These are phyloP conservation scores for Perkinsus marinus DNA, from an alignment of 169 alveolate species.

Conservation along the genomic window DNA sequence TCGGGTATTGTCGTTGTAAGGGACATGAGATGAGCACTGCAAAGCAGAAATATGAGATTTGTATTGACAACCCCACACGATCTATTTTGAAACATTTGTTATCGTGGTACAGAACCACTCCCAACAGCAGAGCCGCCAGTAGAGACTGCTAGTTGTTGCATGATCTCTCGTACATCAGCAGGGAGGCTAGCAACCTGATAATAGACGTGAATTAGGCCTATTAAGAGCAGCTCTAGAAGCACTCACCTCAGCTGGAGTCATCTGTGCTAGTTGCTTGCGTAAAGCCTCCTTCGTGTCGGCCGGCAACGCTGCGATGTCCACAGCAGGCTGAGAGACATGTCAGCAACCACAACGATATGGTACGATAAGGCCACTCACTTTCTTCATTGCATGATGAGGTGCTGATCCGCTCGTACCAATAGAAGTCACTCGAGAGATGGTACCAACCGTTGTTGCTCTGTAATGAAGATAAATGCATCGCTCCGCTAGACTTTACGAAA, in stretches of 20 bases:
- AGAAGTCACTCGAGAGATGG: neutral
- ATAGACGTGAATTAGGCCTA: neutral
- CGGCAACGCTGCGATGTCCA: neutral
- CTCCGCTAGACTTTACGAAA: too few relatives aligned
- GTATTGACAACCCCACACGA: too few relatives aligned
- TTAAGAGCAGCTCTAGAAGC: neutral
- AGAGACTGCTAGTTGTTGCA: neutral
- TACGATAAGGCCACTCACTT: neutral
- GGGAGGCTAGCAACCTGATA: neutral
- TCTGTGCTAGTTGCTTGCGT: neutral
- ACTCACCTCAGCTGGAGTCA: neutral
- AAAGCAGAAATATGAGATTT: too few relatives aligned
- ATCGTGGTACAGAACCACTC: neutral
- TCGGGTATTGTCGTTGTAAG: neutral
- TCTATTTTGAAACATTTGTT: neutral
- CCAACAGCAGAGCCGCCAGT: neutral
- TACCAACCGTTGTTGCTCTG: neutral
- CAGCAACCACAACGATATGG: neutral
- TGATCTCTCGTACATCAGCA: neutral
- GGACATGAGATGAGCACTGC: too few relatives aligned
- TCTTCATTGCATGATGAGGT: neutral
- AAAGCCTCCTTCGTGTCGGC: neutral
- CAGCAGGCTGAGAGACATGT: neutral
- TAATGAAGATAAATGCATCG: neutral
- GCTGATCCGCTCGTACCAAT: neutral